These are phyloP conservation scores for Globisporangium alternatum DNA, from an alignment of 352 stramenopile genomes.

Conservation along the genomic window DNA sequence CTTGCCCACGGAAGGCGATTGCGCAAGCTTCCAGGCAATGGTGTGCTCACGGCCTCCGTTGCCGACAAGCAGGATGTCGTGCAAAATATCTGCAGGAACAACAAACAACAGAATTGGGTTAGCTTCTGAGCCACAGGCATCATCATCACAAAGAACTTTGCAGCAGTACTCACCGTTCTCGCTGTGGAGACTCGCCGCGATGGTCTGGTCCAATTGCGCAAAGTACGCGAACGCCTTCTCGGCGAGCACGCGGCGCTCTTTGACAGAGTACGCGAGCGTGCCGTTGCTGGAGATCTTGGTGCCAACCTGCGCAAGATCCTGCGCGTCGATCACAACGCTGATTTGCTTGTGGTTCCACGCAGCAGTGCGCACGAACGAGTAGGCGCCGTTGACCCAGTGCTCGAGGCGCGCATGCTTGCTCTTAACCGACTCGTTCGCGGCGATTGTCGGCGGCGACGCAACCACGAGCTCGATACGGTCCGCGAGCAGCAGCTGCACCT, in stretches of 20 bases:
- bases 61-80: slow-evolving; percentile 91
- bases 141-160: too few species aligned
- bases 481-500: slow-evolving; percentile 67
- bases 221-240: slow-evolving; percentile 83
- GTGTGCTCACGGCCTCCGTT: slow-evolving; percentile 92
- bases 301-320: slow-evolving; percentile 46
- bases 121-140: neutral
- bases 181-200: slow-evolving; percentile 45
- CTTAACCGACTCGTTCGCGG: slow-evolving; percentile 33
- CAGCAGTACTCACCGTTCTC: slow-evolving; percentile 31
- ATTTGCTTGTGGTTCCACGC: slow-evolving; percentile 89
- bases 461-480: slow-evolving; percentile 73
- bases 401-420: slow-evolving; percentile 43
- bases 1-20: slow-evolving; percentile 64
- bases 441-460: slow-evolving; percentile 41
- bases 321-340: slow-evolving; percentile 69
- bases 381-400: slow-evolving; percentile 69
- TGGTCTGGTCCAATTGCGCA: slow-evolving; percentile 64
- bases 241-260: slow-evolving; percentile 64
- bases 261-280: slow-evolving; percentile 60
- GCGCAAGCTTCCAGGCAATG: slow-evolving; percentile 93
- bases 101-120: neutral
- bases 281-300: slow-evolving; percentile 65
- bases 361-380: slow-evolving; percentile 76
- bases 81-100: slow-evolving; percentile 37